Evolutionary conservation across 179 eudicot species (phyloP).

Genomic region (Corrigiola litoralis): DNA sequence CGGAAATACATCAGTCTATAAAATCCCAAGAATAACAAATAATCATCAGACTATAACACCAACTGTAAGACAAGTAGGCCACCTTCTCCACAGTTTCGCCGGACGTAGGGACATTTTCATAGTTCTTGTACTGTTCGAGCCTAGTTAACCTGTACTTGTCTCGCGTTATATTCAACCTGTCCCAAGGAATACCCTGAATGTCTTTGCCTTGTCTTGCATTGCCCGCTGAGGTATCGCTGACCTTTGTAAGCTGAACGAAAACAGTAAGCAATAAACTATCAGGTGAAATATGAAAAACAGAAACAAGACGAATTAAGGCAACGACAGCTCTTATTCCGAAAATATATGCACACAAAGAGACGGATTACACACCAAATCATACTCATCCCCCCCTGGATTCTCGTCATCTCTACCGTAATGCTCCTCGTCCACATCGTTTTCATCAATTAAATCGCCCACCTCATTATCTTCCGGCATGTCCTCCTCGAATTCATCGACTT

Average conservation of each 20-base stretch:
- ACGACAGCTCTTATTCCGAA: background rate
- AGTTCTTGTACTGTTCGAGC: conserved; percentile 74
- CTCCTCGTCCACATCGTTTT: conserved; percentile 44
- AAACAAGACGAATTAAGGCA: background rate
- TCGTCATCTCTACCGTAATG: conserved; percentile 36
- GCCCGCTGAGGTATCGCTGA: conserved; percentile 78
- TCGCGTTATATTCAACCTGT: conserved; percentile 63
- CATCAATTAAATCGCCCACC: conserved; percentile 46
- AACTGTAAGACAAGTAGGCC: background rate
- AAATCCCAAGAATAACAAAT: background rate
- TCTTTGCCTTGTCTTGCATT: conserved; percentile 85
- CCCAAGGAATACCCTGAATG: conserved; percentile 93
- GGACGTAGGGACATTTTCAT: conserved; percentile 64
- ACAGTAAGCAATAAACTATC: background rate
- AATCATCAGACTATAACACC: background rate
- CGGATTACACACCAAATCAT: conserved; percentile 50
- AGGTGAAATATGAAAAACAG: background rate
- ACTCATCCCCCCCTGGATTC: conserved; percentile 51
- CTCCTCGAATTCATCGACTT: conserved; percentile 34
- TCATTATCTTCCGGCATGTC: conserved; percentile 63
- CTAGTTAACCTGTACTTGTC: conserved; percentile 66
- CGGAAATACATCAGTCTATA: background rate
- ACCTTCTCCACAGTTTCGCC: conserved; percentile 72
- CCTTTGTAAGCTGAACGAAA: conserved; percentile 53
- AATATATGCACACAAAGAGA: conserved; percentile 3